Percentiles rank a stretch among this genome's conserved stretches.
Conservation (phyloP, 495 filamentous ascomycete genomes). For the Lophium mytilinum region DNA sequence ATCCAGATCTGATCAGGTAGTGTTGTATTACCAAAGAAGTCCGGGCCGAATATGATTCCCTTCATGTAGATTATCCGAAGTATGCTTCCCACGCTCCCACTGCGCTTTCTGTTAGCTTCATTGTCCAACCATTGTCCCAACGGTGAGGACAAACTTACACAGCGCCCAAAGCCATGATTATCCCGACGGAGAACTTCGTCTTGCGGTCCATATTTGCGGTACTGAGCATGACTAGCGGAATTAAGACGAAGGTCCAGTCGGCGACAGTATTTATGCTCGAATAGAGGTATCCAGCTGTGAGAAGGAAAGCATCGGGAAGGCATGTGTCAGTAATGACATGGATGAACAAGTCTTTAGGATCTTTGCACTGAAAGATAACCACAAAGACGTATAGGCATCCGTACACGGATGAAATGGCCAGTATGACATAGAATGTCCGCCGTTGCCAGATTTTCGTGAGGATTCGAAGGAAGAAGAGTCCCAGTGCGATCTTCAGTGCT, state of each 20-base stretch:
- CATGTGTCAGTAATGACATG: slow-evolving; percentile 22
- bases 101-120: not conserved
- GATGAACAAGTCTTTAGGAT: not conserved
- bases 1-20: too few species aligned
- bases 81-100: slow-evolving; percentile 14
- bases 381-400: slow-evolving; percentile 34
- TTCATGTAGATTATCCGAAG: slow-evolving; percentile 21
- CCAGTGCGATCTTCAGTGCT: slow-evolving; percentile 38
- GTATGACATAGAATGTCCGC: slow-evolving; percentile 29
- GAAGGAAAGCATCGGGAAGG: slow-evolving; percentile 23
- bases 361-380: slow-evolving; percentile 40
- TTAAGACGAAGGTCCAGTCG: slow-evolving; percentile 37
- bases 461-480: slow-evolving; percentile 39
- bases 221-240: slow-evolving; percentile 38
- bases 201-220: slow-evolving; percentile 31
- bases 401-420: slow-evolving; percentile 30
- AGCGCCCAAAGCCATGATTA: slow-evolving; percentile 16
- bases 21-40: slow-evolving; percentile 15
- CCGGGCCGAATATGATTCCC: slow-evolving; percentile 10
- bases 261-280: slow-evolving; percentile 33
- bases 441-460: slow-evolving; percentile 28
- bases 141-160: slow-evolving; percentile 4
- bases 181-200: slow-evolving; percentile 15
- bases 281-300: slow-evolving; percentile 26
- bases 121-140: not conserved